Percentiles rank a stretch among this genome's conserved stretches.
phyloP scores from a whole-genome alignment of 768 basidiomycete species.

The Nevesoporus exiguus region DNA sequence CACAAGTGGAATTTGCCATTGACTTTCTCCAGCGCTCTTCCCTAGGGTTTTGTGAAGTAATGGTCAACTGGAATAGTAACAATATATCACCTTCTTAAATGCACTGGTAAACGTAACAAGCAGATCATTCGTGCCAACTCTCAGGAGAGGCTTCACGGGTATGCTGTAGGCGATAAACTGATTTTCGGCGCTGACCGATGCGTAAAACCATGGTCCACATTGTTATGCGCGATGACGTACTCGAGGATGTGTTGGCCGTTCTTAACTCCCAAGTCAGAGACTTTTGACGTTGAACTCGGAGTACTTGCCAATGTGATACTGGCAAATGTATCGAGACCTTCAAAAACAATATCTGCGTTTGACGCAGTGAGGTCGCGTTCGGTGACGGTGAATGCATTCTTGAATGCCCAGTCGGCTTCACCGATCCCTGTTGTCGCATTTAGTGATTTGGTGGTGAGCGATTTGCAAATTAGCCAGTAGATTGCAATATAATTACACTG shows the following conservation, averaged over 20 bases:
- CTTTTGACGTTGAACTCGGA: background rate
- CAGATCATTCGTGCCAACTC: constrained; percentile 61
- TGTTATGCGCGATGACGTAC: constrained; percentile 30
- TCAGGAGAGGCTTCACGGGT: constrained; percentile 51
- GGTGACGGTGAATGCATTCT: constrained; percentile 54
- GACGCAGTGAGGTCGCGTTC: constrained; percentile 42
- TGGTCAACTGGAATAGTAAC: background rate
- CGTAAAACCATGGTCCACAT: background rate
- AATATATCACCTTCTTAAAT: constrained; percentile 52
- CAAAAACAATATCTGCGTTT: constrained; percentile 77
- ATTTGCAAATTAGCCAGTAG: background rate
- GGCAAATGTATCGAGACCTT: constrained; percentile 89
- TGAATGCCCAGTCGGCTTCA: constrained; percentile 84
- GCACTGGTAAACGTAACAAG: constrained; percentile 70
- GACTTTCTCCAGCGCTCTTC: constrained; percentile 66
- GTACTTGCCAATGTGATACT: constrained; percentile 56
- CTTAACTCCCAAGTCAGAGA: constrained; percentile 37
- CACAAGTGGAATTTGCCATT: constrained; percentile 63
- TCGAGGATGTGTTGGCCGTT: constrained; percentile 69
- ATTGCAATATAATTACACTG: constrained; percentile 58
- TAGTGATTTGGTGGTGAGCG: background rate
- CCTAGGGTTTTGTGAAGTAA: constrained; percentile 38
- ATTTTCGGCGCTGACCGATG: constrained; percentile 56
- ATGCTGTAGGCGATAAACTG: constrained; percentile 80
- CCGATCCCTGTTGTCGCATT: constrained; percentile 65